A percentile compares a stretch with the other conserved stretches of the same genome.
Evolutionary conservation across 2,329 filamentous ascomycete genomes (phyloP).

Genomic region (Dothiorella sarmentorum): DNA sequence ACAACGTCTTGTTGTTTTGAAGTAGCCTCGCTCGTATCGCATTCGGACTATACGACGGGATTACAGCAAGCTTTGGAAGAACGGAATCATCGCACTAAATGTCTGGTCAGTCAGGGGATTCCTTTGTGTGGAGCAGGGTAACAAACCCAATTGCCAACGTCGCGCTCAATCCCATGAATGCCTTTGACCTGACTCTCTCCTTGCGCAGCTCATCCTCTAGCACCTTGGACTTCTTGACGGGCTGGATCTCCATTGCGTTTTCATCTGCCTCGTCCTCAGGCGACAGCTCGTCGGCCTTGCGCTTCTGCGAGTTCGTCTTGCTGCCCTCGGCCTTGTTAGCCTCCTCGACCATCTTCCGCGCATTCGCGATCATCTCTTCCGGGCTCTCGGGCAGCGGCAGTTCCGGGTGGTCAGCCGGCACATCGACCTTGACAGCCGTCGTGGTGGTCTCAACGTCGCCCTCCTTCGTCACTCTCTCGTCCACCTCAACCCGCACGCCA

Average conservation of each 20-base stretch:
- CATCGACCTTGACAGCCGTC: slow-evolving; percentile 71
- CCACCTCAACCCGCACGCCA: slow-evolving; percentile 66
- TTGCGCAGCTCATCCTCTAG: slow-evolving; percentile 76
- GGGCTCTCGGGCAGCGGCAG: slow-evolving; percentile 74
- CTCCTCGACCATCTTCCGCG: slow-evolving; percentile 81
- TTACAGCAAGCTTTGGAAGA: slow-evolving; percentile 15
- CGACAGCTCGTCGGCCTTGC: slow-evolving; percentile 57
- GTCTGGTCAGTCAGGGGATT: background rate
- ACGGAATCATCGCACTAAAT: slow-evolving; percentile 14
- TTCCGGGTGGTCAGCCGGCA: slow-evolving; percentile 64
- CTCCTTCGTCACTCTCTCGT: slow-evolving; percentile 58
- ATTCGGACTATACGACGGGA: background rate
- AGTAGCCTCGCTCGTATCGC: background rate
- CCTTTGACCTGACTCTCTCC: slow-evolving; percentile 80
- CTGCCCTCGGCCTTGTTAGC: slow-evolving; percentile 54
- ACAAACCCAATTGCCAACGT: slow-evolving; percentile 89
- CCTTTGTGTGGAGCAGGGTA: background rate
- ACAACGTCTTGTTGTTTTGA: background rate
- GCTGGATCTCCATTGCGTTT: slow-evolving; percentile 45
- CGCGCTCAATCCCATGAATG: slow-evolving; percentile 79
- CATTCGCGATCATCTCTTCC: slow-evolving; percentile 77
- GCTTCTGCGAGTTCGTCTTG: slow-evolving; percentile 29
- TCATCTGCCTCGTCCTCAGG: slow-evolving; percentile 47
- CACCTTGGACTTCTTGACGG: slow-evolving; percentile 68
- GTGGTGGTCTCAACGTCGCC: slow-evolving; percentile 64